Percentiles rank a stretch among this genome's conserved stretches.
Conservation (phyloP, 169 alveolate species). For the Eimeria zaria region DNA sequence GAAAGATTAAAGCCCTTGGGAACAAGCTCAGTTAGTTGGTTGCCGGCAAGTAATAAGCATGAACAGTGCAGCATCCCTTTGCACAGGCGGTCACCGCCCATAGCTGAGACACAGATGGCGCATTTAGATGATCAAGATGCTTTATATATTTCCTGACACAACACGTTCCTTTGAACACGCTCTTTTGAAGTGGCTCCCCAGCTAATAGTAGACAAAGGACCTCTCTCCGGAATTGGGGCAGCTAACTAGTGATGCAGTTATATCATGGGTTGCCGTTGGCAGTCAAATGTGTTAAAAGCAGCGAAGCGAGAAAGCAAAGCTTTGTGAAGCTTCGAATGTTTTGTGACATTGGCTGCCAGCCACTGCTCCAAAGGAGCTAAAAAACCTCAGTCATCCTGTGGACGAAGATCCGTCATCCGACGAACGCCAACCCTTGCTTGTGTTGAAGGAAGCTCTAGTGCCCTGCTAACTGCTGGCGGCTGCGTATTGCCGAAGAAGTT, state of each 20-base stretch:
- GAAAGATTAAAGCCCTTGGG: neutral
- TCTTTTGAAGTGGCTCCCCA: neutral
- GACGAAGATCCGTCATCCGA: neutral
- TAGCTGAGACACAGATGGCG: neutral
- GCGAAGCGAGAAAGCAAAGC: neutral
- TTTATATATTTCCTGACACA: neutral
- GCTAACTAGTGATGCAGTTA: neutral
- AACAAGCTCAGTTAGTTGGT: neutral
- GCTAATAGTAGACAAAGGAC: neutral
- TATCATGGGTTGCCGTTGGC: neutral
- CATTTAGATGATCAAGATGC: neutral
- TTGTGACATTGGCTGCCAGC: neutral
- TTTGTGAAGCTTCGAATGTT: neutral
- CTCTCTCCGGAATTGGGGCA: neutral
- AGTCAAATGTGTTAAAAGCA: neutral
- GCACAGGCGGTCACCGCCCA: neutral
- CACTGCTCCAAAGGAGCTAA: neutral
- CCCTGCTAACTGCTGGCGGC: conserved; percentile 27
- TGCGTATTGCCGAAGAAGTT: conserved; percentile 46
- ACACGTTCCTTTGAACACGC: neutral
- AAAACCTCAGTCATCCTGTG: neutral
- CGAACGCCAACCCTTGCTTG: neutral
- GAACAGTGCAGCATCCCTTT: neutral
- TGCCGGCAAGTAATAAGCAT: too few relatives aligned
- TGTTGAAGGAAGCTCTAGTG: neutral